Base-by-base conservation (phyloP, 1,284 basidiomycete genomes). In the Microbotryum violaceum region DNA sequence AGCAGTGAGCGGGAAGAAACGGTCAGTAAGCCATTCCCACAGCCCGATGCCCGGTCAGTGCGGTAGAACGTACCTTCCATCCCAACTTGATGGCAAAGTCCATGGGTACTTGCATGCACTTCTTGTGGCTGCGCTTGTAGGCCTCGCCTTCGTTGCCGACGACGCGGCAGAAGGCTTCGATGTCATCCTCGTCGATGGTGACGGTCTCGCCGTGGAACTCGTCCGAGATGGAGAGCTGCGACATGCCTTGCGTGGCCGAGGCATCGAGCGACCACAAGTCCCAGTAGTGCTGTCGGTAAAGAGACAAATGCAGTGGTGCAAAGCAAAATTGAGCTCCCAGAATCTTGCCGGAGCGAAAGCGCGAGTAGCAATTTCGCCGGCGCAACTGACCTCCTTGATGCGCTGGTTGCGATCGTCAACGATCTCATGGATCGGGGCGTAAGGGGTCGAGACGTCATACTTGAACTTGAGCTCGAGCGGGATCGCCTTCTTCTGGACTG, bases 61-160 rank as follows among this genome's bases (percentile, higher is more conserved):
- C 23, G 16, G 18, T 14, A 47, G 9, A 52, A 77, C 85, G 68
- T 73, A 89, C 89, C 85, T 91, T 85, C 93, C 94, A 97, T 50
- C 93, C 92, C 54, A 92, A 88, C 62, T 97, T 93, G 73, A 98
- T 98, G 59, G 92, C 91, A 74, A 96, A 97, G 79, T 98, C 96
- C 91, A 98, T 96, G 0, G 94, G 94, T 44, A 90, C 56, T 56
- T 66, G 60, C 67, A 68, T 64, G 58, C 64, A 83, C 37, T 78
- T 80, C 52, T 84, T 81, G 59, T 80, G 84, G 57, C 89, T 83
- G 29, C 82, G 80, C 81, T 92, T 90, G 83, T 94, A 98, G 8
- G 82, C 82, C 75, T 93, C 92, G 54, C 85, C 86, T 72, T 92
- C 86, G 76, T 97, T 97, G 49, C 91, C 93, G 61, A 97, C 85